phyloP scores from a whole-genome alignment of 306 rosid species.

The Cicer bijugum region DNA sequence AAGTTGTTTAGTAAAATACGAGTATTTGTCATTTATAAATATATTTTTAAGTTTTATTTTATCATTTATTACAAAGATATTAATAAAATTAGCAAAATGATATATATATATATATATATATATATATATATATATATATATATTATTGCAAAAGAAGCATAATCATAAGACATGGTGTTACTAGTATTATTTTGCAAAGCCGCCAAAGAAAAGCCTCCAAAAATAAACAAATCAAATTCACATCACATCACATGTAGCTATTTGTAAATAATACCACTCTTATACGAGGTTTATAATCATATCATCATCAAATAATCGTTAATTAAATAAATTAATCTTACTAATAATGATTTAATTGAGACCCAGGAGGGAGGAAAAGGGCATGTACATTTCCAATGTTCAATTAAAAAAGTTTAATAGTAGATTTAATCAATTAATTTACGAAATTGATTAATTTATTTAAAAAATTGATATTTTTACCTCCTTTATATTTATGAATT shows the following conservation, averaged over 20 bases:
- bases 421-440: too few species aligned
- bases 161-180: slow-evolving; percentile 19
- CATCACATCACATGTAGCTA: background rate
- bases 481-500: too few species aligned
- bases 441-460: too few species aligned
- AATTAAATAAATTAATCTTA: background rate
- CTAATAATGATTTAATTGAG: slow-evolving; percentile 27
- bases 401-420: too few species aligned
- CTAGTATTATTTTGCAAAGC: slow-evolving; percentile 3
- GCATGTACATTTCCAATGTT: background rate
- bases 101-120: too few species aligned
- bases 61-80: too few species aligned
- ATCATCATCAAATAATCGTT: slow-evolving; percentile 8
- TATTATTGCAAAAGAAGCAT: background rate
- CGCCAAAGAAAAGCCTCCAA: slow-evolving; percentile 33
- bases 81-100: background rate
- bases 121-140: too few species aligned
- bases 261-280: slow-evolving; percentile 4
- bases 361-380: background rate
- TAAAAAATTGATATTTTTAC: too few species aligned
- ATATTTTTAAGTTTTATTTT: too few species aligned
- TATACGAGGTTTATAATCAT: background rate
- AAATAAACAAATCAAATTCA: slow-evolving; percentile 30
- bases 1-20: too few species aligned
- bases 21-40: too few species aligned